Percentiles rank a stretch among this genome's conserved stretches.
Evolutionary conservation across 2,329 filamentous ascomycete species (phyloP).

Genomic region (Colletotrichum truncatum): DNA sequence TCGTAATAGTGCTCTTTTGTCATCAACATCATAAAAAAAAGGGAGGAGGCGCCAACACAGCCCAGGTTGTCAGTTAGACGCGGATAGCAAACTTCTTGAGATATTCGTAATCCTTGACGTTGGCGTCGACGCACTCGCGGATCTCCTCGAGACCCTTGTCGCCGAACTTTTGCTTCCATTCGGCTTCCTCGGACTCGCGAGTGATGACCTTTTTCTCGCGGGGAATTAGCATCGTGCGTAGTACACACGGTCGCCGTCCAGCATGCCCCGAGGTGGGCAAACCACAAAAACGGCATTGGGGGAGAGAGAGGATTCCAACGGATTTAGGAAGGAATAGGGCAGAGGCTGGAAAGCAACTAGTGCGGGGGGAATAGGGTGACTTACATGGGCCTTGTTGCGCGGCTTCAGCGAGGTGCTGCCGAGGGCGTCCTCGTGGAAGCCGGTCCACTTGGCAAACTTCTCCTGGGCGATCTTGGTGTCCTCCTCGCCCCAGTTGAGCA

Average conservation of each 20-base stretch:
- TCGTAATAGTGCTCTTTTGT: conserved; percentile 14
- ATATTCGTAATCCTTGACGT: conserved; percentile 81
- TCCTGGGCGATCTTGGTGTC: conserved; percentile 77
- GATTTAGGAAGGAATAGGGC: conserved; percentile 14
- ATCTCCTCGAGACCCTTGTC: conserved; percentile 76
- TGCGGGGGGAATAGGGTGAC: conserved; percentile 36
- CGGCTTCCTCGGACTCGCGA: conserved; percentile 72
- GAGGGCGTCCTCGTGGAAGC: conserved; percentile 96
- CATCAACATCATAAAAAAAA: conserved; percentile 23
- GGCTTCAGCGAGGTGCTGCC: conserved; percentile 80
- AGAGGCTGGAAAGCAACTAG: background rate
- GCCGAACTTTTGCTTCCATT: conserved; percentile 81
- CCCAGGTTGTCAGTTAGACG: too few species aligned
- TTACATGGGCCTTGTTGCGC: conserved; percentile 69
- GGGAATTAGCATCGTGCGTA: conserved; percentile 23
- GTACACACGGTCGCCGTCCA: background rate
- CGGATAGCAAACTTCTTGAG: conserved; percentile 80
- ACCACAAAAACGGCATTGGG: conserved; percentile 13
- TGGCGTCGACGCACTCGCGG: conserved; percentile 74
- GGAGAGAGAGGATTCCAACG: background rate
- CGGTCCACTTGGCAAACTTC: conserved; percentile 95
- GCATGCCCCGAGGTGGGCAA: conserved; percentile 5
- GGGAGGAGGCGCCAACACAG: background rate
- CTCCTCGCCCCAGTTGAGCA: conserved; percentile 86
- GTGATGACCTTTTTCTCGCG: conserved; percentile 66